These are phyloP conservation scores for Plicaturopsis crispa DNA, from an alignment of 768 basidiomycete genomes.

Conservation along the genomic window DNA sequence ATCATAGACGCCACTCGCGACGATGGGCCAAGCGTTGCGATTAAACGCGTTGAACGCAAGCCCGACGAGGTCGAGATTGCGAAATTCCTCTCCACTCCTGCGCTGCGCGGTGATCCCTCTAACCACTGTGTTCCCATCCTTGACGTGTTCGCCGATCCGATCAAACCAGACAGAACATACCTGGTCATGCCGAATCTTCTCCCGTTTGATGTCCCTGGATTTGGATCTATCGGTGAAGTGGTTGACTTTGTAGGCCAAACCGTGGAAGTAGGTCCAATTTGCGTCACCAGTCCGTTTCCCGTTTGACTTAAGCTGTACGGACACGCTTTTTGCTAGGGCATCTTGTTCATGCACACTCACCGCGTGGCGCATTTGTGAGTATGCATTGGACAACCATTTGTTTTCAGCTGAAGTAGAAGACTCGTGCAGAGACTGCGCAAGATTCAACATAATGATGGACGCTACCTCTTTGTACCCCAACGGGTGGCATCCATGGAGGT, in stretches of 20 bases:
- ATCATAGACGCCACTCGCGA: constrained; percentile 5
- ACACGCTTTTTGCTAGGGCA: constrained; percentile 1
- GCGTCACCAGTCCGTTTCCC: not conserved
- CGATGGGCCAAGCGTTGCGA: constrained; percentile 7
- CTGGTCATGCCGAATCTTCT: constrained; percentile 13
- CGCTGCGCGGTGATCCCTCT: constrained; percentile 2
- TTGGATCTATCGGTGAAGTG: constrained; percentile 15
- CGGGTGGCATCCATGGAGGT: constrained; percentile 6
- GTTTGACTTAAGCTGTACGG: not conserved
- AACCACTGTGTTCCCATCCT: constrained; percentile 12
- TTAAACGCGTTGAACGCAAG: constrained; percentile 4
- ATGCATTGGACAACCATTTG: not conserved
- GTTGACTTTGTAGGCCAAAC: constrained; percentile 14
- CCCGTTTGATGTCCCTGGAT: constrained; percentile 5
- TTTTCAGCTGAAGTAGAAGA: constrained; percentile 11
- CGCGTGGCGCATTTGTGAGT: constrained; percentile 1
- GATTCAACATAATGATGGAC: constrained; percentile 12
- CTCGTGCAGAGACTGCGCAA: no score
- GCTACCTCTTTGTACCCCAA: constrained; percentile 6
- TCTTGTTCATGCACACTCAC: constrained; percentile 9
- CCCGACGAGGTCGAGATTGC: constrained; percentile 3
- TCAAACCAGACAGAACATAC: constrained; percentile 1
- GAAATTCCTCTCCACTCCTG: constrained; percentile 3
- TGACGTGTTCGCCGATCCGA: constrained; percentile 6
- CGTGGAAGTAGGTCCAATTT: constrained; percentile 11